Evolutionary conservation across 2,329 filamentous ascomycete species (phyloP), one percentile per base, ranked within the genome.

Genomic region (Phyllosticta citrichinensis): DNA sequence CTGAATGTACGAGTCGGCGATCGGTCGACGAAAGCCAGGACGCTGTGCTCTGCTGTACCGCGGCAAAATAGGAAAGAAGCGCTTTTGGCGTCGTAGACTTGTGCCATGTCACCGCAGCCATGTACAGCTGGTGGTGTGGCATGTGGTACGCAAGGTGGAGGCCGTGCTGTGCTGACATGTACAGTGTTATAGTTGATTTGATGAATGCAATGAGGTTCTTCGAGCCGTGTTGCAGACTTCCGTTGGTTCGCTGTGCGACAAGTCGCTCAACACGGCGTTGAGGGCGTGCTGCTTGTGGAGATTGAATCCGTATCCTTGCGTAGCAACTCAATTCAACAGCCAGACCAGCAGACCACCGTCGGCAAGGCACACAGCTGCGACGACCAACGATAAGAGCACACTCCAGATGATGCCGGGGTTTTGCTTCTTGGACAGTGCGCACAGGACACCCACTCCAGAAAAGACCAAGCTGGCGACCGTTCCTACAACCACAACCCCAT

Each of bases 401-500:
- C 77, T 76, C 58, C 80, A 78, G 22, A 75, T 55, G 58, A 78
- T 68, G 3, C 76, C 68, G 9, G 82, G 66, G 14, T 67, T 69
- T 56, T 80, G 78, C 51, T 76, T 73, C 40, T 83, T 78, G 57
- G 81, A 80, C 12, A 86, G 70, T 64, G 83, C 80, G 69, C 82
- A 79, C 35, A 81, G 83, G 6, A 89, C 76, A 0, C 80, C 87
- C 12, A 81, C 76, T 55, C 84, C 82, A 0, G 83, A 83, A 66
- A 85, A 85, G 63, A 85, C 79, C 51, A 91, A 70, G 64, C 86
- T 88, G 30, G 83, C 78, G 33, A 88, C 79, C 17, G 87, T 84
- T 10, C 87, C 88, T 51, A 89, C 78, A 1, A 88, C 79, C 1
- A 89, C 87, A 9, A 86, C 88, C 0, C 83, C 83, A 67, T 92